Base-by-base conservation (phyloP, 345 rosid genomes). In the Linum usitatissimum region DNA sequence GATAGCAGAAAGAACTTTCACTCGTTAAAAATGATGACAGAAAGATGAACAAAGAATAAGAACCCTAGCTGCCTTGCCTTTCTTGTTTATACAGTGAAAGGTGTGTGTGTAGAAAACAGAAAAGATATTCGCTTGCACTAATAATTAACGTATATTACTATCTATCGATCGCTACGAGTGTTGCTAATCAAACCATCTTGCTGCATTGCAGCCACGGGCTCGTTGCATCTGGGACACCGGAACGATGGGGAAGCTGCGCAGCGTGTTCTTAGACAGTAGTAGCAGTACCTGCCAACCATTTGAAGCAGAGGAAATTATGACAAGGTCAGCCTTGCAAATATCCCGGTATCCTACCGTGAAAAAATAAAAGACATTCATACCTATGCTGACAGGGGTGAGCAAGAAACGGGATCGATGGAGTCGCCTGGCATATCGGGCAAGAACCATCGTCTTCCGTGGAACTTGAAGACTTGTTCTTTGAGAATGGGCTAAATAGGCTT, bases 331-430 rank as follows among this genome's bases (percentile, higher is more conserved):
- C 3, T 10, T 45, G 51, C 38, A 34, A 7, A 34, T 34, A 34
- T 34, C 38, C 8, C 28, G 28, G 28, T 23, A 23, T 34, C 38
- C 5, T 1, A 34, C 6, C 3, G 38, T 4, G 8, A 34, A 34
- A 34, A 34, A 4, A 34, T 4, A 7, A 7, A 1, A 45, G 51
- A 45, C 17, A 6, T 45, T 48, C 45, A 59, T 76, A 88, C 99
- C 97, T 88, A 81, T 94, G 99, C 62, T 76, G 83, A 68, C 97
- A 94, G 70, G 99, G 99, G 55, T 87, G 86, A 69, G 96, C 95
- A 18, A 83, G 84, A 81, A 87, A 94, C 58, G 96, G 86, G 79
- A 73, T 84, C 63, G 91, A 79, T 45, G 97, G 99, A 72, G 72
- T 79, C 49, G 78, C 75, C 71, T 72, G 85, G 79, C 97, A 94